Conservation (phyloP, 2,329 filamentous ascomycete species). For the Pseudopithomyces chartarum region DNA sequence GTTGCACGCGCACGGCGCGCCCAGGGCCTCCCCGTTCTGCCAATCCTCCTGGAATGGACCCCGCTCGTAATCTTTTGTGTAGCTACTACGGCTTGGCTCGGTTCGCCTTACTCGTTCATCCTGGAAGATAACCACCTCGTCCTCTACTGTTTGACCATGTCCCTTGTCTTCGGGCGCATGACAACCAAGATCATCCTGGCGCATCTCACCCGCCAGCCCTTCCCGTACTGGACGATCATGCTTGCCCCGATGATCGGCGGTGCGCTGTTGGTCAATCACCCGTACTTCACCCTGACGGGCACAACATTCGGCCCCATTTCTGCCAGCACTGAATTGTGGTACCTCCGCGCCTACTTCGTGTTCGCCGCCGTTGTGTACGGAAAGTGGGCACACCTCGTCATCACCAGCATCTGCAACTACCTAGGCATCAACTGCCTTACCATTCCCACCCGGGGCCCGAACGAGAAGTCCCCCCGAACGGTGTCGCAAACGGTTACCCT, state of each 20-base stretch:
- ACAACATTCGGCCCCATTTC: slow-evolving; percentile 64
- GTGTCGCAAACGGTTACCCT: slow-evolving; percentile 30
- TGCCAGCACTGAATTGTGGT: slow-evolving; percentile 71
- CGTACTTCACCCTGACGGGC: slow-evolving; percentile 59
- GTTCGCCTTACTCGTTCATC: slow-evolving; percentile 83
- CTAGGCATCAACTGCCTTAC: slow-evolving; percentile 94
- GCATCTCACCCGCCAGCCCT: slow-evolving; percentile 89
- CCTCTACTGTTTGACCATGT: slow-evolving; percentile 89
- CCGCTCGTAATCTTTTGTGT: slow-evolving; percentile 83
- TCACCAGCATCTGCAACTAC: slow-evolving; percentile 88
- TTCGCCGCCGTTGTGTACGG: slow-evolving; percentile 88
- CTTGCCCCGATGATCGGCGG: slow-evolving; percentile 85
- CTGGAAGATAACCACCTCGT: slow-evolving; percentile 85
- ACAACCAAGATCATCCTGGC: slow-evolving; percentile 99
- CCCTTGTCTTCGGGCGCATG: slow-evolving; percentile 97
- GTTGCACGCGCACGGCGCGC: slow-evolving; percentile 76
- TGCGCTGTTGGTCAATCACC: slow-evolving; percentile 81
- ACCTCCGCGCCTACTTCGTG: slow-evolving; percentile 81
- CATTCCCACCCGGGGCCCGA: slow-evolving; percentile 57
- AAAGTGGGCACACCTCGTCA: slow-evolving; percentile 89
- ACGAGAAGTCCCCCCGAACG: slow-evolving; percentile 37
- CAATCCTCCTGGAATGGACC: slow-evolving; percentile 91
- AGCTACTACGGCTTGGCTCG: slow-evolving; percentile 81
- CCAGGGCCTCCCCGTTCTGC: slow-evolving; percentile 74
- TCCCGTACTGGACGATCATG: slow-evolving; percentile 96